Conservation (phyloP, 768 basidiomycete genomes). For the Boletus rubropictus region DNA sequence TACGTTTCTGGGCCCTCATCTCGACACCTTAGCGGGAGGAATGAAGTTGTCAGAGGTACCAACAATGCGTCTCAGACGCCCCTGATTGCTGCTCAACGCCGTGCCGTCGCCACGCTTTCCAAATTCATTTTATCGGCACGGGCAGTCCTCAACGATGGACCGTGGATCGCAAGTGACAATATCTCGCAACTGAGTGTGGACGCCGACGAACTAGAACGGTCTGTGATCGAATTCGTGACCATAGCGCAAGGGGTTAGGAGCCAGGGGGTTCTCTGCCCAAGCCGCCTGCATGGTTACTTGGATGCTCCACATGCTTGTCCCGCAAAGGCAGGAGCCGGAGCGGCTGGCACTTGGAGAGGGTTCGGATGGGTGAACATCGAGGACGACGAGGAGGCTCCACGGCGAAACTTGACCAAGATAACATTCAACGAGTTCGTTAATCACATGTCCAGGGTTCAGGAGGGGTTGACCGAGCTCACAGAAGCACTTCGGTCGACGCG, state of each 20-base stretch:
- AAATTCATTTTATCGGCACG: conserved; percentile 83
- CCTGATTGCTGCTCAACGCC: conserved; percentile 71
- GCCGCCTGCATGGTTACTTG: conserved; percentile 35
- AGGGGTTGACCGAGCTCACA: conserved; percentile 20
- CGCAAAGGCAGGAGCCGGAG: conserved; percentile 44
- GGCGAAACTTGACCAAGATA: conserved; percentile 22
- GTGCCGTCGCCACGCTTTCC: conserved; percentile 81
- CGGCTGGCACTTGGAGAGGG: conserved; percentile 48
- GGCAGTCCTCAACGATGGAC: conserved; percentile 53
- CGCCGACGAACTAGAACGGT: conserved; percentile 66
- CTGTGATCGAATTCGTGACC: conserved; percentile 58
- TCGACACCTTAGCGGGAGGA: conserved; percentile 47
- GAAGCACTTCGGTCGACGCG: conserved; percentile 16
- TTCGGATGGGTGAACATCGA: conserved; percentile 45
- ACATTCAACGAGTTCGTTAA: conserved; percentile 33
- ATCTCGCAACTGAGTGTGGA: conserved; percentile 56
- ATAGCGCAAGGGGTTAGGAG: conserved; percentile 47
- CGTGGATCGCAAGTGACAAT: conserved; percentile 20
- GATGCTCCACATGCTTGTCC: conserved; percentile 34
- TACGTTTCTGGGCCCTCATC: conserved; percentile 56
- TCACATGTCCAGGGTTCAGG: conserved; percentile 25
- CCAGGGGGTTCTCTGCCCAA: conserved; percentile 26
- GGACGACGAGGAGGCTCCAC: conserved; percentile 29
- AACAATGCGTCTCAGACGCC: conserved; percentile 45
- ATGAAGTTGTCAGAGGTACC: conserved; percentile 21